phyloP scores from a whole-genome alignment of 2,329 filamentous ascomycete species.

The Colletotrichum sp. region DNA sequence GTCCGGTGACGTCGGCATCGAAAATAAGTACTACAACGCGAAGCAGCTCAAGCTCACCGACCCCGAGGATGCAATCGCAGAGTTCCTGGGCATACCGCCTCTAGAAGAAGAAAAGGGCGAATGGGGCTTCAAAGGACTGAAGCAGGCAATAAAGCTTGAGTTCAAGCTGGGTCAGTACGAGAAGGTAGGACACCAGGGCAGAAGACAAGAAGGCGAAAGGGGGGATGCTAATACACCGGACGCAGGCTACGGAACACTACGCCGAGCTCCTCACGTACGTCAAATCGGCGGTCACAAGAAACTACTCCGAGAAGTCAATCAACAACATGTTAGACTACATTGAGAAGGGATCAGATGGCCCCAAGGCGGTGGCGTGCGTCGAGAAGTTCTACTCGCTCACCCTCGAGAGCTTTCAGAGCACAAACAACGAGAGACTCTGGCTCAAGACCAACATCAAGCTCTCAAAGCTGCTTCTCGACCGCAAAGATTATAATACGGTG shows the following conservation, averaged over 20 bases:
- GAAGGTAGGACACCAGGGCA: conserved; percentile 55
- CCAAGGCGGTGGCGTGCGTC: conserved; percentile 77
- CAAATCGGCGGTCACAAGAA: conserved; percentile 93
- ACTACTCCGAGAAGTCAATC: conserved; percentile 99
- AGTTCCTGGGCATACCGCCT: conserved; percentile 87
- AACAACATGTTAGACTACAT: conserved; percentile 99
- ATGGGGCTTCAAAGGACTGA: conserved; percentile 98
- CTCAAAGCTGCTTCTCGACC: conserved; percentile 86
- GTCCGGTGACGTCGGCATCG: conserved; percentile 88
- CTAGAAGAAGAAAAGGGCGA: conserved; percentile 92
- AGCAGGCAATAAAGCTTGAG: conserved; percentile 97
- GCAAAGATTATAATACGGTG: conserved; percentile 83
- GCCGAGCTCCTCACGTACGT: conserved; percentile 95
- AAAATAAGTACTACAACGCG: conserved; percentile 99
- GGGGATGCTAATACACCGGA: background rate
- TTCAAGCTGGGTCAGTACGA: conserved; percentile 91
- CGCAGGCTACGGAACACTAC: conserved; percentile 87
- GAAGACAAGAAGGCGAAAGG: background rate
- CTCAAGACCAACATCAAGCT: conserved; percentile 99
- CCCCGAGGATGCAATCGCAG: conserved; percentile 85
- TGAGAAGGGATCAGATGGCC: conserved; percentile 80
- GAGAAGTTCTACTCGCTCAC: conserved; percentile 95
- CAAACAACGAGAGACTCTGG: conserved; percentile 96
- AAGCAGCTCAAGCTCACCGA: conserved; percentile 93
- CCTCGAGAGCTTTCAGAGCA: conserved; percentile 92